Base-by-base conservation (phyloP, 2,329 filamentous ascomycete species). In the Phyllosticta citribraziliensis region DNA sequence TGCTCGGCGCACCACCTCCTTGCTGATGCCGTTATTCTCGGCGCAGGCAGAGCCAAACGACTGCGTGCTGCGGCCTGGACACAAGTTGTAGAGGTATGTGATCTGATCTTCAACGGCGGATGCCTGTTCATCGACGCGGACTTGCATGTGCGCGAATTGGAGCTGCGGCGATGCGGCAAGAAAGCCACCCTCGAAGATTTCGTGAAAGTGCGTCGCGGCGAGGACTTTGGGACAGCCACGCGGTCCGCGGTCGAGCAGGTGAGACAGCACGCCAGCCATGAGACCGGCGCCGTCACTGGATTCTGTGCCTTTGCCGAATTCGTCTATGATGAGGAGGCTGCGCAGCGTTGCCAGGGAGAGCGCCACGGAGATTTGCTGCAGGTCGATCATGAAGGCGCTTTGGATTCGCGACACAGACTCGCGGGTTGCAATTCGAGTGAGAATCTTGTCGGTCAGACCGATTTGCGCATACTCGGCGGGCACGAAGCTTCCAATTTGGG, bases 41-140 rank as follows among this genome's bases (percentile, higher is more conserved):
- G 94, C 94, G 70, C 94, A 97, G 58, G 80, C 82, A 27, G 86
- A 89, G 0, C 94, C 94, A 68, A 96, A 95, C 69, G 91, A 97
- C 14, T 88, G 88, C 8, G 79, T 84, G 66, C 87, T 93, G 61
- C 86, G 81, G 0, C 92, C 92, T 2, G 78, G 65, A 47, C 76
- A 73, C 64, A 84, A 79, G 65, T 84, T 87, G 72, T 93, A 96
- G 0, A 96, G 80, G 67, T 88, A 91, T 0, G 82, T 85, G 30
- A 91, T 80, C 65, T 89, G 85, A 1, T 88, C 80, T 25, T 86
- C 82, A 2, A 75, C 67, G 5, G 78, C 72, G 0, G 74, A 69
- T 2, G 82, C 79, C 1, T 80, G 70, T 22, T 75, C 70, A 64
- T 90, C 80, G 10, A 88, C 72, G 24, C 76, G 78, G 8, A 93